Percentiles rank a stretch among this genome's conserved stretches.
Evolutionary conservation across 148 eudicot species (phyloP).

Genomic region (Rhododendron ferrugineum): DNA sequence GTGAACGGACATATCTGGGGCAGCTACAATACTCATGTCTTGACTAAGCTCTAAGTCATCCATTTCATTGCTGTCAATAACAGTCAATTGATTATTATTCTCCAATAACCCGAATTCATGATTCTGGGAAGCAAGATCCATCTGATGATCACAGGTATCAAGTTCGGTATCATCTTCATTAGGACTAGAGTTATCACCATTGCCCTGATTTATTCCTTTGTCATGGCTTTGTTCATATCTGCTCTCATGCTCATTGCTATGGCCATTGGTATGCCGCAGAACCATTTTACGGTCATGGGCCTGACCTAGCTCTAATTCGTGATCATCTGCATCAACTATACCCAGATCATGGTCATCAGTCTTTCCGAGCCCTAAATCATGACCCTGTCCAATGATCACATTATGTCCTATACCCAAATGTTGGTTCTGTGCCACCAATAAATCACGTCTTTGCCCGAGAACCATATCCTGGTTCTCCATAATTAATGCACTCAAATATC

Average conservation of each 20-base stretch:
- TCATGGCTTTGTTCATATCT: conserved; percentile 28
- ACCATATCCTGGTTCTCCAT: conserved; percentile 41
- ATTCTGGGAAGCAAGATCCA: conserved; percentile 23
- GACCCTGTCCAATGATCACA: conserved; percentile 29
- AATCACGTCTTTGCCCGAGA: conserved; percentile 26
- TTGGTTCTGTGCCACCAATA: conserved; percentile 29
- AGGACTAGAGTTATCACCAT: conserved; percentile 19
- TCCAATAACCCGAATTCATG: conserved; percentile 19
- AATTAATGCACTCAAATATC: neutral
- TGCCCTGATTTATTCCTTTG: conserved; percentile 16
- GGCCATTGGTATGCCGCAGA: conserved; percentile 25
- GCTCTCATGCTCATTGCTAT: conserved; percentile 26
- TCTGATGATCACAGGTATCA: conserved; percentile 23
- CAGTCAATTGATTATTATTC: conserved; percentile 30
- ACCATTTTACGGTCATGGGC: conserved; percentile 26
- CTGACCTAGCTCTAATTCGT: conserved; percentile 16
- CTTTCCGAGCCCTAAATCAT: conserved; percentile 27
- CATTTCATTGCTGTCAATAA: conserved; percentile 25
- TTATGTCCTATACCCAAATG: conserved; percentile 26
- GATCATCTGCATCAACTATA: conserved; percentile 11
- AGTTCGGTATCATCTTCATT: conserved; percentile 26
- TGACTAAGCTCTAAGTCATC: conserved; percentile 31
- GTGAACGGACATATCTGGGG: conserved; percentile 26
- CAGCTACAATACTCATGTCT: conserved; percentile 25
- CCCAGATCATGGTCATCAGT: conserved; percentile 6